These are phyloP conservation scores for Aegilops bicornis DNA, from an alignment of 176 grass and related monocot species.

Conservation along the genomic window DNA sequence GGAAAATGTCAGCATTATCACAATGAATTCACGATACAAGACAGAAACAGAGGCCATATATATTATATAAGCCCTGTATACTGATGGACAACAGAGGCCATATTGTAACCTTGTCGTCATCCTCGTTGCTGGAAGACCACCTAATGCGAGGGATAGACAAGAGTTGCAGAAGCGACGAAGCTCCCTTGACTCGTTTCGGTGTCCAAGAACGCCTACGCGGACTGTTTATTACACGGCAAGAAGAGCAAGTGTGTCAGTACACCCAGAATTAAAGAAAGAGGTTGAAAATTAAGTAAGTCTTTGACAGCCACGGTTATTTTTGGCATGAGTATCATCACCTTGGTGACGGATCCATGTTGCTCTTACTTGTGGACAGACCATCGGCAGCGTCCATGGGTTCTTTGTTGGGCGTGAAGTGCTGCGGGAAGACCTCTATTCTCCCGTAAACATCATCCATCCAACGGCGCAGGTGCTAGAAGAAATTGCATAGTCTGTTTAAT, in stretches of 20 bases:
- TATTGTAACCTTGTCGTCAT: slow-evolving; percentile 75
- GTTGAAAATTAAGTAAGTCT: neutral
- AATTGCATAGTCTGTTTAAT: slow-evolving; percentile 38
- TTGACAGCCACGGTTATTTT: neutral
- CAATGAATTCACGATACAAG: neutral
- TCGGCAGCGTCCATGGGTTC: slow-evolving; percentile 39
- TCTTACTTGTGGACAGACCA: slow-evolving; percentile 49
- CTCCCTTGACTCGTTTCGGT: slow-evolving; percentile 74
- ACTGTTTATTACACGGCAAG: slow-evolving; percentile 31
- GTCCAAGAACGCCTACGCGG: slow-evolving; percentile 48
- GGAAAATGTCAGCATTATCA: neutral
- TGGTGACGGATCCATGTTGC: slow-evolving; percentile 41
- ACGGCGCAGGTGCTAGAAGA: slow-evolving; percentile 17
- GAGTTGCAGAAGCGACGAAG: slow-evolving; percentile 67
- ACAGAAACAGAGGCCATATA: neutral
- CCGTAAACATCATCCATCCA: slow-evolving; percentile 91
- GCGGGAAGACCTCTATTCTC: slow-evolving; percentile 76
- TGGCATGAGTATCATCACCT: slow-evolving; percentile 49
- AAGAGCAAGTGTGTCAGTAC: slow-evolving; percentile 1
- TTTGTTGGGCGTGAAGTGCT: slow-evolving; percentile 63
- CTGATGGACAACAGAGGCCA: neutral
- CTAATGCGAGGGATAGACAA: slow-evolving; percentile 69
- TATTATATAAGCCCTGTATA: no score
- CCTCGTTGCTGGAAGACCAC: slow-evolving; percentile 63
- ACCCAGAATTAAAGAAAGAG: neutral